Evolutionary conservation across 2,329 filamentous ascomycete genomes (phyloP), one percentile per base, ranked within the genome.

Genomic region (Hortaea sp.): DNA sequence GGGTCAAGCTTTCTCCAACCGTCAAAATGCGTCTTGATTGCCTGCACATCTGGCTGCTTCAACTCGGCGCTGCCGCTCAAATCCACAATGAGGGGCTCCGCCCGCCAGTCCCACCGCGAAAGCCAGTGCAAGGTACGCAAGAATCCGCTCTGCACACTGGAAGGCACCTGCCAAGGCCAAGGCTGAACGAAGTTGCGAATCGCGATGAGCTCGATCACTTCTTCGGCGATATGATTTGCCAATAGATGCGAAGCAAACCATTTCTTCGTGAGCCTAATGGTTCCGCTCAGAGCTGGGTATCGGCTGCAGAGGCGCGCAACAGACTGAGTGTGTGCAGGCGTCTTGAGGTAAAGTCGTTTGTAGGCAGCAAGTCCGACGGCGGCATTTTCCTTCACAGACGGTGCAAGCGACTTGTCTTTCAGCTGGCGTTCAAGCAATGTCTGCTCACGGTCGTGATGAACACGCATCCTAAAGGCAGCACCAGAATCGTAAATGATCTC

Each of bases 181-280:
- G 88, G 85, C 42, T 84, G 79, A 6, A 92, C 70, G 68, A 97
- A 98, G 11, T 81, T 79, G 43, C 82, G 81, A 2, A 85, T 75
- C 9, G 82, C 85, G 42, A 95, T 69, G 11, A 98, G 76, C 67
- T 98, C 92, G 49, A 95, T 76, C 40, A 95, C 71, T 62, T 94
- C 88, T 31, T 87, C 81, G 29, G 76, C 74, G 55, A 97, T 74
- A 63, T 95, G 85, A 10, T 75, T 75, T 4, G 78, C 72, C 6
- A 98, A 78, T 54, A 94, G 82, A 63, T 98, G 92, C 2, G 77
- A 76, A 53, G 79, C 77, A 65, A 95, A 92, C 92, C 92, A 98
- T 59, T 81, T 78, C 69, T 97, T 97, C 39, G 85, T 75, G 2
- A 97, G 72, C 12, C 90, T 81, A 51, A 95, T 86, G 0, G 88